Percentiles rank a stretch among this genome's conserved stretches.
These are phyloP conservation scores for Penicillium sp. DNA, from an alignment of 2,329 filamentous ascomycete genomes.

Conservation along the genomic window DNA sequence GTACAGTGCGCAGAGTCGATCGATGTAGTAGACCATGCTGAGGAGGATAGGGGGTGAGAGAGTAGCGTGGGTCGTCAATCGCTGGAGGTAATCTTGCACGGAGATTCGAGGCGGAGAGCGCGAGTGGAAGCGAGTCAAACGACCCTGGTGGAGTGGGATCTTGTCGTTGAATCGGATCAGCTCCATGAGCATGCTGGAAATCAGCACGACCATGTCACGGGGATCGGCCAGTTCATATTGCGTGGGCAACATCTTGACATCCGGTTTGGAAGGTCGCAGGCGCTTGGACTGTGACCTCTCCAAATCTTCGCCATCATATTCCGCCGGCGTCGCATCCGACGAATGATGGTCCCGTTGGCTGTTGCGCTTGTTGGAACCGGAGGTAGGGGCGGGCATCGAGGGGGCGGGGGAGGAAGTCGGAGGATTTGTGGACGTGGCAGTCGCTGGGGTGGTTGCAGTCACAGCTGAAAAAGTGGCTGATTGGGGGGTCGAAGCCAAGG, in stretches of 20 bases:
- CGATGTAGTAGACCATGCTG: conserved; percentile 99
- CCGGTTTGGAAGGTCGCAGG: conserved; percentile 45
- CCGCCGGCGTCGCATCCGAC: conserved; percentile 24
- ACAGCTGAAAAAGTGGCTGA: conserved; percentile 17
- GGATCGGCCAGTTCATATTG: conserved; percentile 79
- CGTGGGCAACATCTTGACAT: conserved; percentile 57
- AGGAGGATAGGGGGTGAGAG: conserved; percentile 90
- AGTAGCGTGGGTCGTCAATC: conserved; percentile 89
- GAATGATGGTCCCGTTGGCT: conserved; percentile 30
- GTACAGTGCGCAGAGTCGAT: conserved; percentile 87
- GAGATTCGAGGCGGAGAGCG: conserved; percentile 88
- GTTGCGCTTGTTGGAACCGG: conserved; percentile 39
- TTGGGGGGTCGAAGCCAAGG: conserved; percentile 21
- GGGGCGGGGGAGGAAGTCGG: conserved; percentile 21
- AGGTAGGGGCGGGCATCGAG: conserved; percentile 33
- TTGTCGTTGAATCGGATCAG: conserved; percentile 90
- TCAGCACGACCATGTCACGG: conserved; percentile 84
- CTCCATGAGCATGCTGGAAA: conserved; percentile 94
- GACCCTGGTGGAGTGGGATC: conserved; percentile 78
- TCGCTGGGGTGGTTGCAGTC: conserved; percentile 11
- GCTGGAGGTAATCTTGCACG: conserved; percentile 87
- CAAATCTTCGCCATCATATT: conserved; percentile 22
- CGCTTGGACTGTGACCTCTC: conserved; percentile 48
- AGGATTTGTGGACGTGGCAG: conserved; percentile 18
- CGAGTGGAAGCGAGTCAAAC: conserved; percentile 92